These are phyloP conservation scores for Ophiocordyceps australis DNA, from an alignment of 2,329 filamentous ascomycete genomes.

Conservation along the genomic window DNA sequence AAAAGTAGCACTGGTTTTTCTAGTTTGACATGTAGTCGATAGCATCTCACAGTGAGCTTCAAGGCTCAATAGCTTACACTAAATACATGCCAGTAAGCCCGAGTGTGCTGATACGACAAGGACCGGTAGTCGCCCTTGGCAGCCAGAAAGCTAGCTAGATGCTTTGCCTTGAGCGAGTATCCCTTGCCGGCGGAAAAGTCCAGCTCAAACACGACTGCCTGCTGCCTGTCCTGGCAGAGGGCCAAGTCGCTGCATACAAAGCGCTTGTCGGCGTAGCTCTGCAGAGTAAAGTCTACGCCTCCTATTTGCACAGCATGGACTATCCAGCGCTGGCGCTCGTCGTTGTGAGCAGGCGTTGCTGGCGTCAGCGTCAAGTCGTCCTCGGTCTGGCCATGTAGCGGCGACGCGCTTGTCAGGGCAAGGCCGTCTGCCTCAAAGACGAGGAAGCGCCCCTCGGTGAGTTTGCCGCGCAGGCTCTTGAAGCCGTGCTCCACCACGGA, in stretches of 20 bases:
- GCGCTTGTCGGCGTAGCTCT: conserved; percentile 6
- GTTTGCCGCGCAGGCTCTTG: conserved; percentile 29
- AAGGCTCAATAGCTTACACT: conserved; percentile 2
- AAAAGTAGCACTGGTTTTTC: too few relatives aligned
- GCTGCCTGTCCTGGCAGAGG: conserved; percentile 1
- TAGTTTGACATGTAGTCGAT: too few relatives aligned
- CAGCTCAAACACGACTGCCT: conserved; percentile 5
- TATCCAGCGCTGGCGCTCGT: conserved; percentile 25
- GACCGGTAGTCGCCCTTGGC: not conserved
- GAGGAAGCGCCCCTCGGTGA: conserved; percentile 36
- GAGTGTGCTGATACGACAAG: not conserved
- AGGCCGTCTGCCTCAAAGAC: conserved; percentile 26
- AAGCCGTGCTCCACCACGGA: conserved; percentile 31
- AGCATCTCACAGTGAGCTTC: too few relatives aligned
- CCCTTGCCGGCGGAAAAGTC: conserved; percentile 5
- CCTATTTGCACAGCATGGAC: conserved; percentile 18
- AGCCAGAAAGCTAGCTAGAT: not conserved
- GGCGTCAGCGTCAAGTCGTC: conserved; percentile 9
- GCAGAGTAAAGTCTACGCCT: conserved; percentile 10
- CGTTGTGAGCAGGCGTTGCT: conserved; percentile 1
- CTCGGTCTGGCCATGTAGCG: conserved; percentile 6
- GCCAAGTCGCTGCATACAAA: conserved; percentile 5
- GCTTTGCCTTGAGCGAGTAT: conserved; percentile 4
- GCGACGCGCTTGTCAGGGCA: conserved; percentile 12
- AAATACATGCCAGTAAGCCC: conserved; percentile 2